Percentiles rank a stretch among this genome's conserved stretches.
These are phyloP conservation scores for Pseudocercospora fijiensis DNA, from an alignment of 2,329 filamentous ascomycete genomes.

Conservation along the genomic window DNA sequence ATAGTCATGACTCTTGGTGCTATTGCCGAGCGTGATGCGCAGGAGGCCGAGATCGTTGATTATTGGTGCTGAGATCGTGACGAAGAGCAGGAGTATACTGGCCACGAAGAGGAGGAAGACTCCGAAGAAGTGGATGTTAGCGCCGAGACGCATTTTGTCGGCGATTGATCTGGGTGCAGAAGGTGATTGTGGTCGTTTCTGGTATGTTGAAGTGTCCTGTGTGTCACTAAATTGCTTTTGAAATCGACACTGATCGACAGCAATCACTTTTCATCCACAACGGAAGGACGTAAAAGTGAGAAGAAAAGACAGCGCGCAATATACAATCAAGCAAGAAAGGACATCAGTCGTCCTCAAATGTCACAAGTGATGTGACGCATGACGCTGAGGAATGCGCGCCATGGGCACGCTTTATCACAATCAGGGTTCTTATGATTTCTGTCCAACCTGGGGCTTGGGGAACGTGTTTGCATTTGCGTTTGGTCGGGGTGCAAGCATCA, in stretches of 20 bases:
- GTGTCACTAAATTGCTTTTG: background rate
- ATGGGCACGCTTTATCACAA: background rate
- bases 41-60: constrained; percentile 57
- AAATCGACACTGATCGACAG: background rate
- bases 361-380: background rate
- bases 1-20: constrained; percentile 36
- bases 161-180: background rate
- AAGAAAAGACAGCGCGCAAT: background rate
- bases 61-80: constrained; percentile 60
- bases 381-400: background rate
- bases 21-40: constrained; percentile 51
- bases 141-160: background rate
- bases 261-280: background rate
- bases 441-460: background rate
- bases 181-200: background rate
- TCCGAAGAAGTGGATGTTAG: constrained; percentile 12
- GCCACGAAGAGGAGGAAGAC: constrained; percentile 44
- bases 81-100: constrained; percentile 58
- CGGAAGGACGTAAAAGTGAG: background rate
- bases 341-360: background rate
- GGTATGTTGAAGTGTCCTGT: background rate
- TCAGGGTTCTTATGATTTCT: background rate
- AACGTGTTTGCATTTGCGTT: background rate
- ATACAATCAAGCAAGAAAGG: background rate
- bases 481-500: background rate